Evolutionary conservation across 1,139 yeast genomes (phyloP).

Genomic region (Yamadazyma dendronema): DNA sequence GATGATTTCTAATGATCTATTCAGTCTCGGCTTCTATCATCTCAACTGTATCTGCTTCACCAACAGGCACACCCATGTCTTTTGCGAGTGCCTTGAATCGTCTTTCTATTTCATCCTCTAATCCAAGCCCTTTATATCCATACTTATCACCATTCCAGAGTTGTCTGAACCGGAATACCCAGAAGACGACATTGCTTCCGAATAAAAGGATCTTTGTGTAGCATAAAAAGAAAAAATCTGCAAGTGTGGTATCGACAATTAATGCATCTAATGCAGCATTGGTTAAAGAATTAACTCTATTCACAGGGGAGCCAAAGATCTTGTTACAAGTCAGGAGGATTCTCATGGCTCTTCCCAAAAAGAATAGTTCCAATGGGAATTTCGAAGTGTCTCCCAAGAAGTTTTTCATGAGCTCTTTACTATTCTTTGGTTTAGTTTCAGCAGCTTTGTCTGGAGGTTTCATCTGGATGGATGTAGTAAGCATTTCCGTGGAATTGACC

Average conservation of each 20-base stretch:
- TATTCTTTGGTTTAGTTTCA: conserved; percentile 23
- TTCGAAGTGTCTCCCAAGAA: conserved; percentile 62
- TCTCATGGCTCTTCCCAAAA: conserved; percentile 69
- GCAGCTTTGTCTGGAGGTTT: conserved; percentile 35
- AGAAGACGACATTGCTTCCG: conserved; percentile 44
- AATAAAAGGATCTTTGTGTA: conserved; percentile 37
- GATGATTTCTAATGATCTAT: no score
- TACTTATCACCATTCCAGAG: conserved; percentile 29
- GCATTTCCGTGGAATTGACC: conserved; percentile 61
- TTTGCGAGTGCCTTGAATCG: conserved; percentile 43
- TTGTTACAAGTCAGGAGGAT: conserved; percentile 71
- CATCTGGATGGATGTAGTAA: conserved; percentile 58
- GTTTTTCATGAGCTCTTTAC: conserved; percentile 22
- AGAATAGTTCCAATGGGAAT: conserved; percentile 66
- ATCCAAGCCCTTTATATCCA: conserved; percentile 36
- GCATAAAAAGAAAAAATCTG: conserved; percentile 24
- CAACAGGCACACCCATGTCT: conserved; percentile 38
- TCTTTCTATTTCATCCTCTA: conserved; percentile 48
- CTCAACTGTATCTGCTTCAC: conserved; percentile 3
- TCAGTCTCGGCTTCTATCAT: conserved; percentile 2
- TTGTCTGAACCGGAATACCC: conserved; percentile 40
- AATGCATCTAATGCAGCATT: conserved; percentile 44
- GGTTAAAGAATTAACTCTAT: conserved; percentile 64
- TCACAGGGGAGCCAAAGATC: conserved; percentile 68
- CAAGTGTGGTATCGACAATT: conserved; percentile 16